phyloP scores from a whole-genome alignment of 805 yeast genomes.

The Wickerhamomyces queroliae region DNA sequence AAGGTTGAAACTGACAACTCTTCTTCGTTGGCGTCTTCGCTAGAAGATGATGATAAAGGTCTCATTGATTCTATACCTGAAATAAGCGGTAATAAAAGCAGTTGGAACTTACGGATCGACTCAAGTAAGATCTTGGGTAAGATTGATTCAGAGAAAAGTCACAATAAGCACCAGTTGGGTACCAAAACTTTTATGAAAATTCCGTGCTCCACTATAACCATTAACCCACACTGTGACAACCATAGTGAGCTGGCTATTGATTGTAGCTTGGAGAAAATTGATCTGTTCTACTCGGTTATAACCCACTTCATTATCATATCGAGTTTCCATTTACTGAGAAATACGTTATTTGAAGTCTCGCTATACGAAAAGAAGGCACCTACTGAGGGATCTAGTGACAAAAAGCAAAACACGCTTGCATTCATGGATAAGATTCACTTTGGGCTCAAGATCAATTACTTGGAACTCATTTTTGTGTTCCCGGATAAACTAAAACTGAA shows the following conservation, averaged over 20 bases:
- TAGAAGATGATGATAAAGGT: constrained; percentile 28
- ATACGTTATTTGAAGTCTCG: constrained; percentile 27
- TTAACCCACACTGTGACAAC: constrained; percentile 15
- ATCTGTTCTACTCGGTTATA: constrained; percentile 32
- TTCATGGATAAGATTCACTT: constrained; percentile 16
- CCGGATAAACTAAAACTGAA: constrained; percentile 45
- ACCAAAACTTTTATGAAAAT: constrained; percentile 27
- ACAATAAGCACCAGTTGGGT: constrained; percentile 19
- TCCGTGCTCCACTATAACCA: constrained; percentile 18
- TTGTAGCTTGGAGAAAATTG: constrained; percentile 22
- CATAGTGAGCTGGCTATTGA: constrained; percentile 20
- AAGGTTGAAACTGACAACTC: constrained; percentile 4
- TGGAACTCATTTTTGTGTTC: constrained; percentile 28
- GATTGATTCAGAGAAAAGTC: constrained; percentile 27
- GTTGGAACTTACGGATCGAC: constrained; percentile 2
- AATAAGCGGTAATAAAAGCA: constrained; percentile 7
- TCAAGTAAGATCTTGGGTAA: constrained; percentile 18
- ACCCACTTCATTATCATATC: constrained; percentile 42
- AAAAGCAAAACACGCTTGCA: constrained; percentile 12
- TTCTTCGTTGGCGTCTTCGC: constrained; percentile 23
- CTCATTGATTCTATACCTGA: constrained; percentile 17
- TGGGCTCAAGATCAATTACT: constrained; percentile 15
- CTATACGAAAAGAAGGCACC: constrained; percentile 8
- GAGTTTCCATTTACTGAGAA: constrained; percentile 36
- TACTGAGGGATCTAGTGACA: constrained; percentile 13